A percentile compares a stretch with the other conserved stretches of the same genome.
These are phyloP conservation scores for Exidia glandulosa DNA, from an alignment of 768 basidiomycete genomes.

Conservation along the genomic window DNA sequence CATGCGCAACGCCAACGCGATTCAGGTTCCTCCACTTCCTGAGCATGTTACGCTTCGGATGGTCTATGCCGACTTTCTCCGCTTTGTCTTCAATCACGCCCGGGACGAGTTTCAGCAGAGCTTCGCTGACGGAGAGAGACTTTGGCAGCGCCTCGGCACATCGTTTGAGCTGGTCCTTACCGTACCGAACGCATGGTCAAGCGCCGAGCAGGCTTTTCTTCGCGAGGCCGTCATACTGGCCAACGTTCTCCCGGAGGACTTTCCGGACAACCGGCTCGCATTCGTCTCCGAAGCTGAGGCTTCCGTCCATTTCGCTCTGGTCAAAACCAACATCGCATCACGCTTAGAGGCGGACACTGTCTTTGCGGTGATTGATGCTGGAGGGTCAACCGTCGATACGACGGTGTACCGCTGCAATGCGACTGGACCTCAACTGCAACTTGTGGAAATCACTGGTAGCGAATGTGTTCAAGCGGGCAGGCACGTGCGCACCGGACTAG, in stretches of 20 bases:
- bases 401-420: neutral
- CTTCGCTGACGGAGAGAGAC: neutral
- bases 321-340: neutral
- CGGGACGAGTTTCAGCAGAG: neutral
- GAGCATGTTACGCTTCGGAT: neutral
- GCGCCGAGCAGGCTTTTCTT: constrained; percentile 1
- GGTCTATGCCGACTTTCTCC: neutral
- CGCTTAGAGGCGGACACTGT: neutral
- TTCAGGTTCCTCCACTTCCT: neutral
- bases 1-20: neutral
- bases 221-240: neutral
- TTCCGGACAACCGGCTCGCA: neutral
- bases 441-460: neutral
- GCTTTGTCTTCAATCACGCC: neutral
- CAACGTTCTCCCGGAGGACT: neutral
- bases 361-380: constrained; percentile 1
- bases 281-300: constrained; percentile 4
- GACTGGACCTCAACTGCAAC: neutral
- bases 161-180: neutral
- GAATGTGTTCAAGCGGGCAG: constrained; percentile 3
- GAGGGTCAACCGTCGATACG: constrained; percentile 2
- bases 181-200: constrained; percentile 3
- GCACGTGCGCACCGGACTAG: too few species aligned
- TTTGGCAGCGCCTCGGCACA: neutral
- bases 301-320: constrained; percentile 2